phyloP scores from a whole-genome alignment of 108 stramenopile genomes.

The Chaetoceros muelleri region DNA sequence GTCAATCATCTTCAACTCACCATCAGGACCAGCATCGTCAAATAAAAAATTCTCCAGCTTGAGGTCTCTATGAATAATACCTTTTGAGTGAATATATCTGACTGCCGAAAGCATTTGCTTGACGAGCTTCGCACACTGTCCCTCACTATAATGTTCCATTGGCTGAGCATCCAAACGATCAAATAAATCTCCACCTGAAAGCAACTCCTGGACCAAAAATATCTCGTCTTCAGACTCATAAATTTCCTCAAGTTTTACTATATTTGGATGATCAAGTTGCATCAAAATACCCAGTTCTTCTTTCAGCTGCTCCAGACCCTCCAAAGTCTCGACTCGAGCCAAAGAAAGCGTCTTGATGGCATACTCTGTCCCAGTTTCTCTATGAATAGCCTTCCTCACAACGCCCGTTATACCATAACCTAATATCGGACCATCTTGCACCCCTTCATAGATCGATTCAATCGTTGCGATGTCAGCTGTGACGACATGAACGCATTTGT shows the following conservation, averaged over 20 bases:
- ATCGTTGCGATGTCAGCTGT: constrained; percentile 15
- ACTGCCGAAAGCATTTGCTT: constrained; percentile 86
- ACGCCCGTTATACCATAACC: constrained; percentile 71
- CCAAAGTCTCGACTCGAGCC: constrained; percentile 42
- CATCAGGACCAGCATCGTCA: constrained; percentile 12
- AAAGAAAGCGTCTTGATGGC: constrained; percentile 76
- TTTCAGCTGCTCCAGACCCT: constrained; percentile 47
- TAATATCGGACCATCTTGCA: constrained; percentile 65
- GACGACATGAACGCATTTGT: neutral
- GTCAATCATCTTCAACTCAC: constrained; percentile 77
- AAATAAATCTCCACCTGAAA: constrained; percentile 72
- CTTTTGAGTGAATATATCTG: constrained; percentile 84
- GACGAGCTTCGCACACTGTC: constrained; percentile 53
- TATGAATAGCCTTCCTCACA: constrained; percentile 66
- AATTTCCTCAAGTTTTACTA: constrained; percentile 75
- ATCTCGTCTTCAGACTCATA: constrained; percentile 61
- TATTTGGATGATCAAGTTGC: constrained; percentile 84
- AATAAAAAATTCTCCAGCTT: constrained; percentile 73
- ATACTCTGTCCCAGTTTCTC: constrained; percentile 61
- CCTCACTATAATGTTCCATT: constrained; percentile 75
- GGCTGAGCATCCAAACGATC: constrained; percentile 76
- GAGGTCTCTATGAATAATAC: constrained; percentile 89
- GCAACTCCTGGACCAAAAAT: constrained; percentile 69
- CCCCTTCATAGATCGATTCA: constrained; percentile 76
- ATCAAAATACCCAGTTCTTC: constrained; percentile 84